These are phyloP conservation scores for Dentipellis sp. DNA, from an alignment of 768 basidiomycete species.

Conservation along the genomic window DNA sequence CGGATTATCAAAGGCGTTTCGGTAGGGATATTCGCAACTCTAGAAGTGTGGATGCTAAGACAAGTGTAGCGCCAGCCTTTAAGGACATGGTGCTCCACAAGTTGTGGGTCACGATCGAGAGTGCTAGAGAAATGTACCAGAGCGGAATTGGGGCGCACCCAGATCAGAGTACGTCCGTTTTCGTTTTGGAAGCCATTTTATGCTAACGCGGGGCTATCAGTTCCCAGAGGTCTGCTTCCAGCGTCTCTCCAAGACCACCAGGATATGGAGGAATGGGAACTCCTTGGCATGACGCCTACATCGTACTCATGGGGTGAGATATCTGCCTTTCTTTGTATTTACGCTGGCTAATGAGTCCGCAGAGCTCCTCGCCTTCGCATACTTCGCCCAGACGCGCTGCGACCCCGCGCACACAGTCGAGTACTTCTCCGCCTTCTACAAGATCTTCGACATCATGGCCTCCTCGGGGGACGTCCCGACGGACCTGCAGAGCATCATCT, in stretches of 20 bases:
- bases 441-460: conserved; percentile 41
- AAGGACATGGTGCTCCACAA: conserved; percentile 33
- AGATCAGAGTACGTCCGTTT: conserved; percentile 53
- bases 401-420: conserved; percentile 53
- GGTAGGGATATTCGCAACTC: conserved; percentile 24
- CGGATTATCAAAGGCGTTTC: conserved; percentile 42
- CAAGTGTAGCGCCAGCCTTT: conserved; percentile 32
- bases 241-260: not conserved
- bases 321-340: not conserved
- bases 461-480: conserved; percentile 31
- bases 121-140: conserved; percentile 64
- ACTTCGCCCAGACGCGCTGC: conserved; percentile 74
- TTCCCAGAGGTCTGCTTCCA: conserved; percentile 15
- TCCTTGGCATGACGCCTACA: conserved; percentile 57
- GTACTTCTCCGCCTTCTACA: conserved; percentile 54
- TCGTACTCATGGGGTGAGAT: conserved; percentile 56
- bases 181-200: not conserved
- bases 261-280: conserved; percentile 31
- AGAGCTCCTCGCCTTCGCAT: conserved; percentile 75
- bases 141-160: conserved; percentile 66
- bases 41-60: not conserved
- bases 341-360: not conserved
- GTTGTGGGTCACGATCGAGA: conserved; percentile 44
- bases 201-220: not conserved
- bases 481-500: conserved; percentile 47